phyloP scores from a whole-genome alignment of 2,329 filamentous ascomycete genomes.

The Penicillium freii region DNA sequence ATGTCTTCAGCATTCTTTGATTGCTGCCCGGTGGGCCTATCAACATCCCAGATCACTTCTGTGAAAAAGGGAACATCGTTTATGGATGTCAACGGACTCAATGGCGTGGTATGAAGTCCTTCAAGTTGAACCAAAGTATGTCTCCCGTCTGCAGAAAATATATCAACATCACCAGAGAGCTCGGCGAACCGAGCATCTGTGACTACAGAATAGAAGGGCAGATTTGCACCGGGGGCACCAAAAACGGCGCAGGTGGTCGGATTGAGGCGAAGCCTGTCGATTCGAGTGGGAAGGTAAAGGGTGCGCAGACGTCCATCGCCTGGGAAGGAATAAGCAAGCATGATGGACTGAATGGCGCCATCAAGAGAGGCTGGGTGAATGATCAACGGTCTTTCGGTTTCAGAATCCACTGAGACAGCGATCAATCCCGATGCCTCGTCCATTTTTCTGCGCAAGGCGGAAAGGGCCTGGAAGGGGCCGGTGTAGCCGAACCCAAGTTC shows the following conservation, averaged over 20 bases:
- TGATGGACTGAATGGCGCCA: slow-evolving; percentile 24
- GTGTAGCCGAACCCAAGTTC: slow-evolving; percentile 30
- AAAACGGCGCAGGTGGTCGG: slow-evolving; percentile 3
- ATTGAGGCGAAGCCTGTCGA: slow-evolving; percentile 21
- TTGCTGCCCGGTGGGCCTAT: slow-evolving; percentile 9
- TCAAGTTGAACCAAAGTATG: slow-evolving; percentile 21
- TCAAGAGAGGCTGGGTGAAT: slow-evolving; percentile 20
- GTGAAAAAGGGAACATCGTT: slow-evolving; percentile 24
- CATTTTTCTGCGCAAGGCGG: slow-evolving; percentile 17
- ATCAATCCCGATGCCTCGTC: slow-evolving; percentile 22
- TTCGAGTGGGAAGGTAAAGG: slow-evolving; percentile 23
- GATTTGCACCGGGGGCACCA: slow-evolving; percentile 7
- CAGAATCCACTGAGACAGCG: slow-evolving; percentile 7
- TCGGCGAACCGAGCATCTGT: slow-evolving; percentile 13
- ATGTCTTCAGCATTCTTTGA: not conserved
- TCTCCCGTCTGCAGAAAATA: slow-evolving; percentile 17
- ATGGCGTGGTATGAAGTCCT: slow-evolving; percentile 23
- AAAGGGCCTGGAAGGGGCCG: slow-evolving; percentile 23
- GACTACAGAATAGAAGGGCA: slow-evolving; percentile 22
- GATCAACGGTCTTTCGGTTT: slow-evolving; percentile 3
- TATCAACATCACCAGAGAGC: slow-evolving; percentile 27
- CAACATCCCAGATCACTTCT: slow-evolving; percentile 17
- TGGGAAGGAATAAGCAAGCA: slow-evolving; percentile 24
- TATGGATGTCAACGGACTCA: slow-evolving; percentile 15
- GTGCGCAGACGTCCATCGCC: slow-evolving; percentile 20